Conservation (phyloP, 257 asterid species). For the Solanum clarkiae region DNA sequence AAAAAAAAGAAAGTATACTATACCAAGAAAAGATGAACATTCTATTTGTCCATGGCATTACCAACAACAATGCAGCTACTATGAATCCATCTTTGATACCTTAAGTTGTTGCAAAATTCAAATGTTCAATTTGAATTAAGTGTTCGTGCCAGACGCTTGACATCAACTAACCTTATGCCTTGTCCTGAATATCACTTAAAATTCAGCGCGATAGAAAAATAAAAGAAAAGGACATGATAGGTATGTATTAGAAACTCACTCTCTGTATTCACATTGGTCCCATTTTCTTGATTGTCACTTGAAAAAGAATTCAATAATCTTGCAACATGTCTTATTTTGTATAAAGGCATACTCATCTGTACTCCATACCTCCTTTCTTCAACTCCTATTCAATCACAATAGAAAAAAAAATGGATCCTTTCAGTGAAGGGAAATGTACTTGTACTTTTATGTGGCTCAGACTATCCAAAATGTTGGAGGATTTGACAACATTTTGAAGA, state of each 20-base stretch:
- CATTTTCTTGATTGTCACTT: neutral
- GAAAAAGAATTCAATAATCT: constrained; percentile 7
- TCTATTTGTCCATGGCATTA: neutral
- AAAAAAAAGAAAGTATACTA: neutral
- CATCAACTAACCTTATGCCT: constrained; percentile 12
- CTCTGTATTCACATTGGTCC: neutral
- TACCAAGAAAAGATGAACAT: neutral
- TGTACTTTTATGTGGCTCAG: neutral
- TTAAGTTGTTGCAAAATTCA: neutral
- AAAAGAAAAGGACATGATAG: neutral
- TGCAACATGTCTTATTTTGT: constrained; percentile 23
- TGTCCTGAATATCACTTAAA: constrained; percentile 1
- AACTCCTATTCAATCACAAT: neutral
- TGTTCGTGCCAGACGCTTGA: constrained; percentile 23
- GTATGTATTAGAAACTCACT: neutral
- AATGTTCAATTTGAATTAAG: neutral
- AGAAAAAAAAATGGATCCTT: neutral
- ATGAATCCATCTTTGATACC: neutral
- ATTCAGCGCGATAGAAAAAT: neutral
- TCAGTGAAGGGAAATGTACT: neutral
- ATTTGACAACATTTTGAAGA: neutral
- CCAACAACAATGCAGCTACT: neutral
- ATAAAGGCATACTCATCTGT: neutral
- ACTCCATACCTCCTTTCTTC: neutral
- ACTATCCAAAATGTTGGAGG: neutral